Base-by-base conservation (phyloP, 2,329 filamentous ascomycete genomes). In the Ophiostoma quercus region DNA sequence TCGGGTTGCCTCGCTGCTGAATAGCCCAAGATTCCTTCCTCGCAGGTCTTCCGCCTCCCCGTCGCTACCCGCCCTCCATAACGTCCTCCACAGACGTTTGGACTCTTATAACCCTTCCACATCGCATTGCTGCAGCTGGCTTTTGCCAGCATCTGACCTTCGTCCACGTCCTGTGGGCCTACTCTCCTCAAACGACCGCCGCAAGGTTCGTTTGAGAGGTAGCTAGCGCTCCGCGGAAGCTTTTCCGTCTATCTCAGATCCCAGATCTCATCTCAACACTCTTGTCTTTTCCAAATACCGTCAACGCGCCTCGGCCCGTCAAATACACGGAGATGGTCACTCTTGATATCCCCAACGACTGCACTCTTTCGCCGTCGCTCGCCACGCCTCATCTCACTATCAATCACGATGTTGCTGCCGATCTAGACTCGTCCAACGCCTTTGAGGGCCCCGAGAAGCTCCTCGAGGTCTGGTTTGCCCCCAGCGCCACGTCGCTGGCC, bases 381-480 rank as follows among this genome's bases (percentile, higher is more conserved):
- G 92, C 88, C 76, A 94, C 92, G 71, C 93, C 94, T 71, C 92
- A 95, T 79, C 83, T 97, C 83, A 97, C 92, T 67, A 98, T 98
- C 85, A 98, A 98, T 82, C 92, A 93, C 81, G 92, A 96, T 84
- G 92, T 94, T 76, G 93, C 92, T 74, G 87, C 92, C 75, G 94
- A 96, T 79, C 87, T 97, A 77, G 95, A 98, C 82, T 97, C 94
- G 71, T 91, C 84, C 85, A 97, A 93, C 85, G 94, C 94, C 74
- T 99, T 99, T 78, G 95, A 99, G 85, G 94, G 94, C 71, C 95
- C 95, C 63, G 95, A 99, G 84, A 99, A 99, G 84, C 86, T 99
- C 69, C 86, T 99, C 76, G 95, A 99, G 84, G 94, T 99, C 77
- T 99, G 95, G 95, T 98, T 99, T 79, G 90, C 91, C 71, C 88